These are phyloP conservation scores for Miscanthus sacchariflorus DNA, from an alignment of 202 grass and related monocot genomes.

Conservation along the genomic window DNA sequence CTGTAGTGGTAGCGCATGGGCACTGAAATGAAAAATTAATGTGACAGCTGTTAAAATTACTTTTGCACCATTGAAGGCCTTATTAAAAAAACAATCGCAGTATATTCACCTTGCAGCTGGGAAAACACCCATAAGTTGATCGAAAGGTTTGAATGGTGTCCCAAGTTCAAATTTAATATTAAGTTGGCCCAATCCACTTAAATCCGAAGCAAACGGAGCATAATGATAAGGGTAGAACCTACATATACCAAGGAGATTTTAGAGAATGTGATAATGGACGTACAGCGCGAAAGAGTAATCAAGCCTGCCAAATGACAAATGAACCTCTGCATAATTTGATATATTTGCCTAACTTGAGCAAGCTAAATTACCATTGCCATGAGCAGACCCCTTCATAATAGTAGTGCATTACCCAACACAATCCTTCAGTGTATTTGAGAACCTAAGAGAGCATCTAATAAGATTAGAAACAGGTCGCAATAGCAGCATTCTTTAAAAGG, in stretches of 20 bases:
- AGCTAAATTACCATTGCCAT: conserved; percentile 84
- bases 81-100: conserved; percentile 5
- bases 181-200: conserved; percentile 72
- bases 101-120: conserved; percentile 92
- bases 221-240: conserved; percentile 99
- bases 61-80: conserved; percentile 24
- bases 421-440: conserved; percentile 90
- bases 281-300: conserved; percentile 2
- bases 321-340: conserved; percentile 32
- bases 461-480: conserved; percentile 1
- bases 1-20: conserved; percentile 87
- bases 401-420: conserved; percentile 99
- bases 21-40: conserved; percentile 74
- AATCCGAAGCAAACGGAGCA: conserved; percentile 98
- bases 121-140: conserved; percentile 99
- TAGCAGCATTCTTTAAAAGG: conserved; percentile 5
- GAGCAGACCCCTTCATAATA: conserved; percentile 99
- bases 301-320: conserved; percentile 16
- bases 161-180: conserved; percentile 78
- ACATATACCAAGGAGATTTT: conserved; percentile 4
- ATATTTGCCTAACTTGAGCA: conserved; percentile 29
- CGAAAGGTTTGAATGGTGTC: conserved; percentile 92
- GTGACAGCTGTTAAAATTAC: conserved; percentile 38
- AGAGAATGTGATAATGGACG: conserved; percentile 31
- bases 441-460: conserved; percentile 54